Evolutionary conservation across 345 rosid species (phyloP).

Genomic region (Durio zibethinus): DNA sequence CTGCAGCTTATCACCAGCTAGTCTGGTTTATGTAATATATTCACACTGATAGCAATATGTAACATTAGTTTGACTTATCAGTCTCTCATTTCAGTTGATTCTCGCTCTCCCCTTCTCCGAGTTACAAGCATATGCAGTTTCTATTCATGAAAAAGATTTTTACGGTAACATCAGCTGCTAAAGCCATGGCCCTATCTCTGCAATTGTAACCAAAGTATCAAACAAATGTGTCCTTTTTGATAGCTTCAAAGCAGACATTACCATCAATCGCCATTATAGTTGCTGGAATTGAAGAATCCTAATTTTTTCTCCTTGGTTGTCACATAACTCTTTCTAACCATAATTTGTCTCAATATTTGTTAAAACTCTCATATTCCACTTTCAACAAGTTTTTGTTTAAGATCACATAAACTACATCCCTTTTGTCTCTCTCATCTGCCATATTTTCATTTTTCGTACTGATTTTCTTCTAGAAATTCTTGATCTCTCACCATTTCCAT

Average conservation of each 20-base stretch:
- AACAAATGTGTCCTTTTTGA: neutral
- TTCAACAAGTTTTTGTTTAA: neutral
- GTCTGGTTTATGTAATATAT: neutral
- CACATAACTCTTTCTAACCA: neutral
- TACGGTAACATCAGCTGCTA: too few species aligned
- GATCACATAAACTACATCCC: neutral
- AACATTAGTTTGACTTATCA: neutral
- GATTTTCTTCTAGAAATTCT: neutral
- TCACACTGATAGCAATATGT: neutral
- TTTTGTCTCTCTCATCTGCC: neutral
- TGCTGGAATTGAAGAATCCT: neutral
- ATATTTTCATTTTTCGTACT: neutral
- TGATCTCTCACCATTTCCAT: neutral
- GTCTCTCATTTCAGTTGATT: neutral
- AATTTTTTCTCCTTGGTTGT: neutral
- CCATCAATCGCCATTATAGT: constrained; percentile 3
- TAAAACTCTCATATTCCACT: neutral
- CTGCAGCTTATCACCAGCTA: neutral
- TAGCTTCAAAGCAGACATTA: neutral
- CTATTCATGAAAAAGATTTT: too few species aligned
- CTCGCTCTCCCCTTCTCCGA: neutral
- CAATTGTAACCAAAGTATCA: neutral
- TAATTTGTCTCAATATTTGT: neutral
- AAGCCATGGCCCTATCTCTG: too few species aligned
- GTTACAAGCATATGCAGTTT: too few species aligned